Evolutionary conservation across 306 rosid species (phyloP).

Genomic region (Astragalus membranaceus): DNA sequence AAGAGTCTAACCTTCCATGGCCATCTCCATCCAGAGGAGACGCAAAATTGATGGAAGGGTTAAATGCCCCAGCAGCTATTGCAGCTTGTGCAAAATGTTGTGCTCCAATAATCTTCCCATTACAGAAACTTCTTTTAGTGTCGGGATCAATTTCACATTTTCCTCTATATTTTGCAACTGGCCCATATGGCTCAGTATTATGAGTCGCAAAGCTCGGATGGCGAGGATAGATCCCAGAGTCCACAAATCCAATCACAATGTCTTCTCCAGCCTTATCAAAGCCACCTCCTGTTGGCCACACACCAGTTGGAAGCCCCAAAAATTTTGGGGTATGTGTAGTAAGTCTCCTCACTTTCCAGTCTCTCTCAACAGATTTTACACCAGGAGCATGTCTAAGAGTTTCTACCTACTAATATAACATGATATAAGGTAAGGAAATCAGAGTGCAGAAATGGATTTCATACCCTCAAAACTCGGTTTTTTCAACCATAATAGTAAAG

Average conservation of each 20-base stretch:
- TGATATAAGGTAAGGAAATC: conserved; percentile 30
- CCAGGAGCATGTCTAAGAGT: conserved; percentile 70
- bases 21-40: conserved; percentile 98
- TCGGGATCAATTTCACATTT: conserved; percentile 90
- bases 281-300: conserved; percentile 99
- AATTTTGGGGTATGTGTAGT: conserved; percentile 97
- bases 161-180: conserved; percentile 78
- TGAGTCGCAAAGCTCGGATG: conserved; percentile 84
- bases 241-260: conserved; percentile 95
- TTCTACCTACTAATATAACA: conserved; percentile 88
- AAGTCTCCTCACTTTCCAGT: conserved; percentile 91
- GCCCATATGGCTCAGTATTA: conserved; percentile 75
- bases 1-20: conserved; percentile 80
- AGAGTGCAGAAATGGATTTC: conserved; percentile 20
- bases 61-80: conserved; percentile 88
- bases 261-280: conserved; percentile 91
- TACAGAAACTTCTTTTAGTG: conserved; percentile 79
- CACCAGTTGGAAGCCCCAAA: conserved; percentile 98
- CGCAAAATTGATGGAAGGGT: conserved; percentile 81
- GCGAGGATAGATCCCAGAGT: conserved; percentile 87
- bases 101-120: conserved; percentile 97
- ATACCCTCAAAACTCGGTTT: background rate
- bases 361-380: conserved; percentile 86
- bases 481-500: background rate
- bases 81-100: conserved; percentile 98